These are phyloP conservation scores for Kwoniella pini DNA, from an alignment of 768 basidiomycete species.

Conservation along the genomic window DNA sequence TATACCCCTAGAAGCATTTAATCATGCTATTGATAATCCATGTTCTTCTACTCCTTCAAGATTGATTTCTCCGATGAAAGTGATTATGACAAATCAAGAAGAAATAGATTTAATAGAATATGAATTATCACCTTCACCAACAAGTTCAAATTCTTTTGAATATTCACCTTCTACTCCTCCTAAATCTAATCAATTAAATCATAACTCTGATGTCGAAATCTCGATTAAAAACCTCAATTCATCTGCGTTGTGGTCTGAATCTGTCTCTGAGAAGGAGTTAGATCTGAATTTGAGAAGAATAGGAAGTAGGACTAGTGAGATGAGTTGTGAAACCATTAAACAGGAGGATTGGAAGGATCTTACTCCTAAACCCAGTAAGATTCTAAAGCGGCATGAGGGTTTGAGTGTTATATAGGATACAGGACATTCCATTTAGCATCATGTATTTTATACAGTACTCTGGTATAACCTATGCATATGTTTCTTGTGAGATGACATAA, in stretches of 20 bases:
- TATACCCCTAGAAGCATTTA: slow-evolving; percentile 34
- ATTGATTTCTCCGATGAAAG: neutral
- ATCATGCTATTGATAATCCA: slow-evolving; percentile 34
- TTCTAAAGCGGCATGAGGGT: neutral
- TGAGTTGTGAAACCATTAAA: slow-evolving; percentile 22
- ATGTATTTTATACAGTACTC: no score
- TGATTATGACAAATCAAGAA: neutral
- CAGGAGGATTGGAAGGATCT: slow-evolving; percentile 11
- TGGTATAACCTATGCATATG: no score
- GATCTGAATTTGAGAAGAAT: slow-evolving; percentile 9
- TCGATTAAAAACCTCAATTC: neutral
- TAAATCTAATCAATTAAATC: neutral
- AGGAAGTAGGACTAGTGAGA: slow-evolving; percentile 5
- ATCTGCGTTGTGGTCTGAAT: neutral
- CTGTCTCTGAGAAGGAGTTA: neutral
- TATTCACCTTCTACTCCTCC: slow-evolving; percentile 10
- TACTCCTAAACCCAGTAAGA: slow-evolving; percentile 14
- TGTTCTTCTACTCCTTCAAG: slow-evolving; percentile 1
- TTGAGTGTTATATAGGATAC: neutral
- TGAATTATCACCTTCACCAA: slow-evolving; percentile 4
- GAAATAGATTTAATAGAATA: neutral
- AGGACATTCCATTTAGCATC: neutral
- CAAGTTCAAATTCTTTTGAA: slow-evolving; percentile 5
- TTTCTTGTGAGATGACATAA: no score
- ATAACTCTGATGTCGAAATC: neutral